These are phyloP conservation scores for Stagonosporopsis vannaccii DNA, from an alignment of 2,329 filamentous ascomycete species.

Conservation along the genomic window DNA sequence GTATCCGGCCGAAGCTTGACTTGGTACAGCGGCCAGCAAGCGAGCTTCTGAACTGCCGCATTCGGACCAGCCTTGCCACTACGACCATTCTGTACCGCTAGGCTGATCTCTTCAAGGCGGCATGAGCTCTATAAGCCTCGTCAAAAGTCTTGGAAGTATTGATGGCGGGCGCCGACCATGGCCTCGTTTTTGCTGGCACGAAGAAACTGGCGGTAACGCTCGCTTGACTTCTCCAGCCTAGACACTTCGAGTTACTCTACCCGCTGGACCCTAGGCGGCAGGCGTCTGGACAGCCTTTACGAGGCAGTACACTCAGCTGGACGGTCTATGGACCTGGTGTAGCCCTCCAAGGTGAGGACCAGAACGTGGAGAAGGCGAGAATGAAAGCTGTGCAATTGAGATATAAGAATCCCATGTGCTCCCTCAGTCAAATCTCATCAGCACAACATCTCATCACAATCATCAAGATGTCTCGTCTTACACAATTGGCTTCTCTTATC, in stretches of 20 bases:
- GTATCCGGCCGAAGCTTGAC: slow-evolving; percentile 9
- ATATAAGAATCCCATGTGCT: slow-evolving; percentile 18
- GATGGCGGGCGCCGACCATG: slow-evolving; percentile 24
- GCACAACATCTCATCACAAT: background rate
- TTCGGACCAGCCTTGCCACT: slow-evolving; percentile 6
- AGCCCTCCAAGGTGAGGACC: slow-evolving; percentile 1
- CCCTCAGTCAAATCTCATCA: background rate
- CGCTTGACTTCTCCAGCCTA: background rate
- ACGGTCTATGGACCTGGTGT: background rate
- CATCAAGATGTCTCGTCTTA: slow-evolving; percentile 29
- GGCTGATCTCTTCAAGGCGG: slow-evolving; percentile 3
- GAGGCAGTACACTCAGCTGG: slow-evolving; percentile 7
- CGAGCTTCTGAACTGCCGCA: slow-evolving; percentile 4
- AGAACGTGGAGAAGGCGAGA: slow-evolving; percentile 1
- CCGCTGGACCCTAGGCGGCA: background rate
- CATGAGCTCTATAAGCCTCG: slow-evolving; percentile 13
- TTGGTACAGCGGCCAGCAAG: background rate
- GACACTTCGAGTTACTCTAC: slow-evolving; percentile 4
- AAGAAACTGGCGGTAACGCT: slow-evolving; percentile 8
- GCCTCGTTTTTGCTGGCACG: background rate
- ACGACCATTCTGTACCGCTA: background rate
- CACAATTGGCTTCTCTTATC: slow-evolving; percentile 24
- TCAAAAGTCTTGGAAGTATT: slow-evolving; percentile 37
- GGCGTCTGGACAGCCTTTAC: slow-evolving; percentile 13
- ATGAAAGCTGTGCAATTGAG: background rate